Conservation (phyloP, 257 asterid species). For the Nicotiana tabacum region DNA sequence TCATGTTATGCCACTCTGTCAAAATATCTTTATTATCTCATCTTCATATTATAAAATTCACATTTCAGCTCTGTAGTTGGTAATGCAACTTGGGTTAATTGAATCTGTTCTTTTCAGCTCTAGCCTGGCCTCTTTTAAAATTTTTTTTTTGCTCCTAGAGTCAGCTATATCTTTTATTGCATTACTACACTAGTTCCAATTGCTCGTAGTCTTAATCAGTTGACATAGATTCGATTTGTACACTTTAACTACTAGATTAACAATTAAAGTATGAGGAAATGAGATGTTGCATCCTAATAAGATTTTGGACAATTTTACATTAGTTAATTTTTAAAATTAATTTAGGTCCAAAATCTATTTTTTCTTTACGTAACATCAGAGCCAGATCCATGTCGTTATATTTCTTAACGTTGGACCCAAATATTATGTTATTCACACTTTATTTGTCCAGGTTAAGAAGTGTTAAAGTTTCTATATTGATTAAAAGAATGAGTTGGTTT, state of each 20-base stretch:
- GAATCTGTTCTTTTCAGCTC: not conserved
- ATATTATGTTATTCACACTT: not conserved
- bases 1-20: conserved; percentile 43
- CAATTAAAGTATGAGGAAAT: not conserved
- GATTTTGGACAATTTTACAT: not conserved
- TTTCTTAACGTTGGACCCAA: not conserved
- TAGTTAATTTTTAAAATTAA: not conserved
- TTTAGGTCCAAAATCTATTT: not conserved
- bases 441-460: not conserved
- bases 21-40: conserved; percentile 14
- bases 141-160: not conserved
- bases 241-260: not conserved
- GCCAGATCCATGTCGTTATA: not conserved
- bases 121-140: not conserved
- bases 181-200: not conserved
- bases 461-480: not conserved
- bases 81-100: conserved; percentile 4
- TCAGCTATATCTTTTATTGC: not conserved
- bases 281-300: not conserved
- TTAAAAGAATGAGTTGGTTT: not conserved
- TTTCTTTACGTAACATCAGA: not conserved
- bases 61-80: conserved; percentile 20
- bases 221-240: not conserved
- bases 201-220: not conserved
- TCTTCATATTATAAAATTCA: conserved; percentile 4